Evolutionary conservation across 1,284 basidiomycete genomes (phyloP).

Genomic region (Rhodotorula sp.): DNA sequence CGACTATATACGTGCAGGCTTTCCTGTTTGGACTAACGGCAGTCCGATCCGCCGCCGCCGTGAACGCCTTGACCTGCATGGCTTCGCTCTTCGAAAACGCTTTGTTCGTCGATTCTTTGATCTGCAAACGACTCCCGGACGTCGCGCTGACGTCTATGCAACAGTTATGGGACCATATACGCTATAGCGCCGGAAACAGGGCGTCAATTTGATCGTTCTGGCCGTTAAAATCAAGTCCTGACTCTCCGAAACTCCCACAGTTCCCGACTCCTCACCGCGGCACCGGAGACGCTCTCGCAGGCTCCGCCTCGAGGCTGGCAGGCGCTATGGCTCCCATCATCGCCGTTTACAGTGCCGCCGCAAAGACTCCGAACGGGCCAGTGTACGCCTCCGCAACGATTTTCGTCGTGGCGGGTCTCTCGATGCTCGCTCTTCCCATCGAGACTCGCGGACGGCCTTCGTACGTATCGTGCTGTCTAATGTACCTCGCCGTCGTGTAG

Average conservation of each 20-base stretch:
- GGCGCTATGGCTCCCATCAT: background rate
- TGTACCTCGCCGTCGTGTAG: no score
- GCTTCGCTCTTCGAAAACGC: conserved; percentile 3
- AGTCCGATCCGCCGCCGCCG: background rate
- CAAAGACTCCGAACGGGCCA: background rate
- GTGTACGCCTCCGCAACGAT: background rate
- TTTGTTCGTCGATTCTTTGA: background rate
- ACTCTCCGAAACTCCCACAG: no score
- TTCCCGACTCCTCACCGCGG: background rate
- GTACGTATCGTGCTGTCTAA: background rate
- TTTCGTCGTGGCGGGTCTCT: background rate
- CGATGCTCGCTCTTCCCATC: conserved; percentile 1
- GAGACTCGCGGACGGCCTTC: background rate
- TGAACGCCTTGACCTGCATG: conserved; percentile 6
- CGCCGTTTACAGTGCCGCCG: background rate
- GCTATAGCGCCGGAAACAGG: background rate
- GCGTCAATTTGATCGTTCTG: no score
- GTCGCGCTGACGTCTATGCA: background rate
- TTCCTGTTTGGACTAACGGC: conserved; percentile 2
- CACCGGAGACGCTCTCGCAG: background rate
- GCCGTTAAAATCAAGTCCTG: no score
- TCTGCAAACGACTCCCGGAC: background rate
- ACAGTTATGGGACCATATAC: background rate
- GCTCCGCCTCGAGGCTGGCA: background rate
- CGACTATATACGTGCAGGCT: background rate